phyloP scores from a whole-genome alignment of 305 asterid species.

The Euphrasia arctica region DNA sequence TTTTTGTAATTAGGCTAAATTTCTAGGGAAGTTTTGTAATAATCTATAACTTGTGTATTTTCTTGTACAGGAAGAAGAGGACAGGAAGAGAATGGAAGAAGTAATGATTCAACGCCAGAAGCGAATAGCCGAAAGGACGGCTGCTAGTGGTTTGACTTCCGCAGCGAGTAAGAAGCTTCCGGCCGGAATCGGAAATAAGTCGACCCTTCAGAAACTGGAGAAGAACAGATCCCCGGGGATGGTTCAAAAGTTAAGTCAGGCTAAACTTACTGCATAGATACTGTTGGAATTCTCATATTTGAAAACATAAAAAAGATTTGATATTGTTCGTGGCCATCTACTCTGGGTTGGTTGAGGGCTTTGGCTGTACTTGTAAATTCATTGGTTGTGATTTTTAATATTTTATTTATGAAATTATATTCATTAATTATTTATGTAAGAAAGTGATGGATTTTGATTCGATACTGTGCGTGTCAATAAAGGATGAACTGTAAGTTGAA shows the following conservation, averaged over 20 bases:
- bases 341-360: constrained; percentile 19
- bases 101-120: constrained; percentile 54
- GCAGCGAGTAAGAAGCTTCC: constrained; percentile 41
- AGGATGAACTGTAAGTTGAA: constrained; percentile 14
- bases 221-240: constrained; percentile 29
- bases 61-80: constrained; percentile 64
- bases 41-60: constrained; percentile 15
- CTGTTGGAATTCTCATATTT: constrained; percentile 1
- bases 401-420: constrained; percentile 27
- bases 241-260: constrained; percentile 12
- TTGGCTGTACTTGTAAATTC: constrained; percentile 35
- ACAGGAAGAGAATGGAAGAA: constrained; percentile 70
- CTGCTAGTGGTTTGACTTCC: constrained; percentile 38
- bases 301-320: neutral
- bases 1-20: neutral
- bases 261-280: constrained; percentile 21
- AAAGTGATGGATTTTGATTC: constrained; percentile 22
- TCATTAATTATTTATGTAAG: constrained; percentile 29
- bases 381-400: constrained; percentile 28
- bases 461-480: constrained; percentile 27
- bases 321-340: constrained; percentile 23
- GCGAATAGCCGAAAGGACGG: constrained; percentile 80
- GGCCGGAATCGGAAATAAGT: constrained; percentile 52
- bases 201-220: constrained; percentile 42
- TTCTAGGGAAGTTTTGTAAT: neutral